Percentiles rank a stretch among this genome's conserved stretches.
Evolutionary conservation across 306 rosid species (phyloP).

Genomic region (Oemleria cerasiformis): DNA sequence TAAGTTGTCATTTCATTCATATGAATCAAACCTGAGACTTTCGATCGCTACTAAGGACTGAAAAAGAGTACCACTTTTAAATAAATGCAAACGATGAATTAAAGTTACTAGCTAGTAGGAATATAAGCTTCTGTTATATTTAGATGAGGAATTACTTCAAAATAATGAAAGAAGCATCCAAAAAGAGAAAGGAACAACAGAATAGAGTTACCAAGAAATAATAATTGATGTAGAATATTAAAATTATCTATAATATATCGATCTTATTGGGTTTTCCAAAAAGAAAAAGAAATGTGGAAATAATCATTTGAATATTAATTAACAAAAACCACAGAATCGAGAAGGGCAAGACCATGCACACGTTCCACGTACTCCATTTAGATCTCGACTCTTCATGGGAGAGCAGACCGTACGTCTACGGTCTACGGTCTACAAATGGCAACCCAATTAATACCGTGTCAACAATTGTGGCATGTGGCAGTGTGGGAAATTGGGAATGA

Average conservation of each 20-base stretch:
- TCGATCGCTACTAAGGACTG: no score
- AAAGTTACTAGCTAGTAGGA: no score
- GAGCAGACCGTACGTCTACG: not conserved
- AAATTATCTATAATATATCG: not conserved
- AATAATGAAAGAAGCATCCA: constrained; percentile 1
- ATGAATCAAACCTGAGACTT: no score
- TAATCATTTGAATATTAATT: not conserved
- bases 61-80: no score
- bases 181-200: not conserved
- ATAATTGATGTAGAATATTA: not conserved
- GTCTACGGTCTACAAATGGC: not conserved
- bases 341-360: not conserved
- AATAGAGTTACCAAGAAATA: not conserved
- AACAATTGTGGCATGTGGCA: no score
- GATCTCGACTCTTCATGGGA: constrained; percentile 3
- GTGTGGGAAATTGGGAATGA: no score
- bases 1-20: no score
- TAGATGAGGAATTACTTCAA: no score
- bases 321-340: constrained; percentile 4
- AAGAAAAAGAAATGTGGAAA: not conserved
- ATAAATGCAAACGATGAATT: no score
- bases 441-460: constrained; percentile 1
- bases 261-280: not conserved
- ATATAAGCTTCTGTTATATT: no score
- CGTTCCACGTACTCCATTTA: no score